Evolutionary conservation across 768 basidiomycete species (phyloP), one percentile per base, ranked within the genome.

Genomic region (Kockovaella imperatae): DNA sequence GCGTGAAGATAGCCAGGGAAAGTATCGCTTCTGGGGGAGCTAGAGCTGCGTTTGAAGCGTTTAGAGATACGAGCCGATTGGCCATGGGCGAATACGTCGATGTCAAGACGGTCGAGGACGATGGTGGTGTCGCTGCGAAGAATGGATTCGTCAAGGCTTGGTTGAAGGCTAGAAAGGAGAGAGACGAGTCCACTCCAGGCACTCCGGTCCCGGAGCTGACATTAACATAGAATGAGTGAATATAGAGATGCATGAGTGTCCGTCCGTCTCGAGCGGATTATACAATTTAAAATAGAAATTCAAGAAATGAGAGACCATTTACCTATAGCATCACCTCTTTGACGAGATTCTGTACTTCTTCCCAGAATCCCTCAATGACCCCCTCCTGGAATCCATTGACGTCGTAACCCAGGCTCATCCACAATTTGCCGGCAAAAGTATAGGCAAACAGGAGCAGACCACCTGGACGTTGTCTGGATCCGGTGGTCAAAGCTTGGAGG

Each of bases 371-470:
- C 43, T 81, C 77, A 21, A 87, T 79, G 3, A 74, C 72, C 1
- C 75, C 78, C 32, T 75, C 73, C 24, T 82, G 78, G 62, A 85
- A 86, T 0, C 83, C 85, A 61, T 84, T 84, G 55, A 77, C 74
- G 61, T 88, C 87, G 65, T 86, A 87, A 0, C 84, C 84, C 25
- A 88, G 74, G 55, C 82, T 86, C 29, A 88, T 63, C 83, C 83
- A 87, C 15, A 89, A 69, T 69, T 80, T 82, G 5, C 81, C 82
- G 18, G 74, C 79, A 46, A 73, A 72, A 1, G 70, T 71, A 52
- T 71, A 72, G 3, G 82, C 83, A 50, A 89, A 87, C n/a, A 90
- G 69, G 31, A 90, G 74, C 79, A 87, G 82, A 2, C 80, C 85
- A 8, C 84, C 80, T 0, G 77, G 64, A 3, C 86, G 79, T 63